Evolutionary conservation across 2,329 filamentous ascomycete genomes (phyloP).

Genomic region (Ilyonectria sp.): DNA sequence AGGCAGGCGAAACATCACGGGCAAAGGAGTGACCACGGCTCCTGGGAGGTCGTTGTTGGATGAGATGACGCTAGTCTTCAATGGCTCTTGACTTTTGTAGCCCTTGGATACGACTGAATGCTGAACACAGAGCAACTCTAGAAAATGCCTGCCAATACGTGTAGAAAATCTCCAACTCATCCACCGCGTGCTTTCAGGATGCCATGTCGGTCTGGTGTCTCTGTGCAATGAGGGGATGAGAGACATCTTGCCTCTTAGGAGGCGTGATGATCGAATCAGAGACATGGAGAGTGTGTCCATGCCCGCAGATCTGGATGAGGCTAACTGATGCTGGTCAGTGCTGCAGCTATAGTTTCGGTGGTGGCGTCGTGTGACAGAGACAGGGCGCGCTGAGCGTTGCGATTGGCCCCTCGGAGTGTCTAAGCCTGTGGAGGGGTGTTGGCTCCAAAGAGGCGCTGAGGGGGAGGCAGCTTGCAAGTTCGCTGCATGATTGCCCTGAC

Average conservation of each 20-base stretch:
- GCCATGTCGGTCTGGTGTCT: constrained; percentile 13
- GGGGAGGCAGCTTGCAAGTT: constrained; percentile 1
- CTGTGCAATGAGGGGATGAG: constrained; percentile 26
- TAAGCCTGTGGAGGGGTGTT: constrained; percentile 11
- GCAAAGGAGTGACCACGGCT: neutral
- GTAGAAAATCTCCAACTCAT: constrained; percentile 1
- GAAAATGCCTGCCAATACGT: constrained; percentile 5
- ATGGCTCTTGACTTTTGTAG: constrained; percentile 1
- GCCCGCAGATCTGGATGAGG: constrained; percentile 27
- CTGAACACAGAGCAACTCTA: neutral
- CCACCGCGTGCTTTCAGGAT: constrained; percentile 6
- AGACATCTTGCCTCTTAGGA: constrained; percentile 33
- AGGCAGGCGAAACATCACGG: constrained; percentile 9
- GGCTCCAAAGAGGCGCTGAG: constrained; percentile 2
- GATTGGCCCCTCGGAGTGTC: constrained; percentile 16
- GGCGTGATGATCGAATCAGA: constrained; percentile 29
- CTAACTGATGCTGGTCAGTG: constrained; percentile 40
- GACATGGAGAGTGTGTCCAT: constrained; percentile 25
- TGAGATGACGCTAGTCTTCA: constrained; percentile 7
- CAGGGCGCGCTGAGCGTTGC: constrained; percentile 28
- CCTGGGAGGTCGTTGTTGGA: neutral
- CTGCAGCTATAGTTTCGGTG: constrained; percentile 35
- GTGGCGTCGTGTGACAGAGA: constrained; percentile 38
- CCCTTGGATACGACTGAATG: constrained; percentile 10
- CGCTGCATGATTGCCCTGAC: constrained; percentile 2